Base-by-base conservation (phyloP, 441 rosid species). In the Gossypium gossypioides region DNA sequence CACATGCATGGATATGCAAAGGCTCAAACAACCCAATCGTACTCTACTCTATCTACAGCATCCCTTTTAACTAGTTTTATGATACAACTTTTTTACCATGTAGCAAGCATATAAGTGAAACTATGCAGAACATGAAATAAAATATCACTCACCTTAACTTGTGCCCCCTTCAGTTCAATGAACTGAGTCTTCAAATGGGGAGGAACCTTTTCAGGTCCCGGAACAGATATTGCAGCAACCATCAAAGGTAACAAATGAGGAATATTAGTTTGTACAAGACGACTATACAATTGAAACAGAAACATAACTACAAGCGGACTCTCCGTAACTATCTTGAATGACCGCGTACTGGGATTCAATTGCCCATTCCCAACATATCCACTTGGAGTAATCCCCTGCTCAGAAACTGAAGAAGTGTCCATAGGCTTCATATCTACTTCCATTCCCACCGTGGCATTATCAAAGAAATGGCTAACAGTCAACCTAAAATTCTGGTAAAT, bases 301-400 rank as follows among this genome's bases (percentile, higher is more conserved):
- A 96, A 96, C 98, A 96, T 93, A 71, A 93, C 99, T 58, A 96
- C 96, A 46, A 93, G 97, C 16, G 99, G 99, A 83, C 96, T 90
- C 91, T 96, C 99, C 0, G 96, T 90, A 69, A 96, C 90, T 80
- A 93, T 91, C 87, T 90, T 96, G 80, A 96, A 96, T 5, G 99
- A 96, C 48, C 96, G 82, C 25, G 96, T 88, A 70, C 94, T 96
- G 4, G 97, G 98, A 64, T 89, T 96, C 76, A 96, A 87, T 78
- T 90, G 93, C 70, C 94, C 96, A 55, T 75, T 82, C 76, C 92
- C 87, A 72, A 54, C 64, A 76, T 81, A 84, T 61, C 83, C 82
- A 61, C 84, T 55, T 32, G 78, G 73, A 71, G 86, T 74, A 68
- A 93, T 80, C 25, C 87, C 88, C 75, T 89, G 98, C 66, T 93